phyloP scores from a whole-genome alignment of 495 filamentous ascomycete species.

The Emericellopsis terricola region DNA sequence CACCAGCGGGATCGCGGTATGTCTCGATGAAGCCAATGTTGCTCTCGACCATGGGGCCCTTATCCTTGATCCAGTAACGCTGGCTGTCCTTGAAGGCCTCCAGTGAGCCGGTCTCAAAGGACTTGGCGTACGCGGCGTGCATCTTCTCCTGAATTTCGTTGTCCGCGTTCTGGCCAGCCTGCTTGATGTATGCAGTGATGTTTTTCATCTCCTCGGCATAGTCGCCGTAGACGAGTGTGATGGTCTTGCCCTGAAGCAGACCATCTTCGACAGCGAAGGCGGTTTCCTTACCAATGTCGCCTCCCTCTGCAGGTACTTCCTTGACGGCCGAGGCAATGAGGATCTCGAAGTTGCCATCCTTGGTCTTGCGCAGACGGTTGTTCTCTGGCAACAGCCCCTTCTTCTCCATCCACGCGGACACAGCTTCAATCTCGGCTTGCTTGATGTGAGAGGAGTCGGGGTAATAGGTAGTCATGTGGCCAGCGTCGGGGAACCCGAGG shows the following conservation, averaged over 20 bases:
- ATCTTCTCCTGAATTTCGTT: slow-evolving; percentile 78
- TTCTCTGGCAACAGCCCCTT: slow-evolving; percentile 66
- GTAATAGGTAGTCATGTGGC: slow-evolving; percentile 86
- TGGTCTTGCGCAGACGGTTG: slow-evolving; percentile 63
- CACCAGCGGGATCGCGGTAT: slow-evolving; percentile 83
- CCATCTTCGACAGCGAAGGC: slow-evolving; percentile 48
- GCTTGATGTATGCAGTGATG: slow-evolving; percentile 49
- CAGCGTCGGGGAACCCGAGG: slow-evolving; percentile 64
- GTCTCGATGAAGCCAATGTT: slow-evolving; percentile 96
- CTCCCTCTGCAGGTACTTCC: slow-evolving; percentile 31
- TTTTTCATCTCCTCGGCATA: slow-evolving; percentile 63
- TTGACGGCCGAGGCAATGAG: slow-evolving; percentile 58
- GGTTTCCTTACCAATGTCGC: slow-evolving; percentile 50
- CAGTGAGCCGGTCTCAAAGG: slow-evolving; percentile 71
- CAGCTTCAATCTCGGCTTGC: slow-evolving; percentile 59
- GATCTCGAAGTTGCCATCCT: slow-evolving; percentile 55
- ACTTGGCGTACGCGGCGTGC: slow-evolving; percentile 65
- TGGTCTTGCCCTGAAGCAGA: slow-evolving; percentile 42
- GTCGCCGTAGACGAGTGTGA: slow-evolving; percentile 69
- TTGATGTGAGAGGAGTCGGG: slow-evolving; percentile 74
- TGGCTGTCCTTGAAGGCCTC: slow-evolving; percentile 83
- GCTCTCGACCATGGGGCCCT: slow-evolving; percentile 72
- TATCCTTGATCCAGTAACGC: slow-evolving; percentile 81
- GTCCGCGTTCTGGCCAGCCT: slow-evolving; percentile 56
- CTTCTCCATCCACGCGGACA: slow-evolving; percentile 56